Evolutionary conservation across 2,329 filamentous ascomycete species (phyloP).

Genomic region (Eurotiales sp.): DNA sequence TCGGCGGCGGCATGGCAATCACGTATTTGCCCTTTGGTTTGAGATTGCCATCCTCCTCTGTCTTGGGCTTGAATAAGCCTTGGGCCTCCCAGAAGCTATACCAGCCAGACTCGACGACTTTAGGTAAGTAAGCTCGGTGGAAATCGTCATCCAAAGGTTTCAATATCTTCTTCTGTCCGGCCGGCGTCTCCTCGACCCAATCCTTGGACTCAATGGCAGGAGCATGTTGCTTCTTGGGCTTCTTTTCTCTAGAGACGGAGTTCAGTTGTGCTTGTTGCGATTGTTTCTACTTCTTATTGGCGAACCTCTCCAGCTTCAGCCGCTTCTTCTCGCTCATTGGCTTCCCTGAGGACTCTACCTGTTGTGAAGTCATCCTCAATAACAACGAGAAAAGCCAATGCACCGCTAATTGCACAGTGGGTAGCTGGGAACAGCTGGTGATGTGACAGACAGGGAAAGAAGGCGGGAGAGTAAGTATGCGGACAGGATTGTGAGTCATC

Average conservation of each 20-base stretch:
- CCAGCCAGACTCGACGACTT: constrained; percentile 86
- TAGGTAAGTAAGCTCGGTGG: constrained; percentile 81
- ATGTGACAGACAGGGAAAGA: too few species aligned
- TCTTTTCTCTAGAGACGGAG: constrained; percentile 35
- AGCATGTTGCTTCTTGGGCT: background rate
- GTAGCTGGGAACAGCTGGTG: too few species aligned
- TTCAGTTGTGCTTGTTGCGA: constrained; percentile 30
- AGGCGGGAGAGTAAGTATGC: too few species aligned
- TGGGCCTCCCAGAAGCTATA: constrained; percentile 97
- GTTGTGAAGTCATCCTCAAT: background rate
- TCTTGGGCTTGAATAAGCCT: constrained; percentile 82
- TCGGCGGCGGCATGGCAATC: constrained; percentile 89
- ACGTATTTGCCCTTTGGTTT: constrained; percentile 82
- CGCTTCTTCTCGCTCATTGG: constrained; percentile 1
- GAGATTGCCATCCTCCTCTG: constrained; percentile 69
- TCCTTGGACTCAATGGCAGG: background rate
- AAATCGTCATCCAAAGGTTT: constrained; percentile 49
- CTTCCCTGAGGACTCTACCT: background rate
- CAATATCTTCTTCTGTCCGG: constrained; percentile 68
- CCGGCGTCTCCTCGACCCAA: constrained; percentile 15
- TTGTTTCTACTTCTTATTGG: constrained; percentile 71
- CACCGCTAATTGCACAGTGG: too few species aligned
- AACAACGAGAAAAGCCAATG: too few species aligned
- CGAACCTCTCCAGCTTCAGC: constrained; percentile 50
- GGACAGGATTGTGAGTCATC: too few species aligned